phyloP scores from a whole-genome alignment of 352 stramenopile genomes.

The Pythium plurisporium region DNA sequence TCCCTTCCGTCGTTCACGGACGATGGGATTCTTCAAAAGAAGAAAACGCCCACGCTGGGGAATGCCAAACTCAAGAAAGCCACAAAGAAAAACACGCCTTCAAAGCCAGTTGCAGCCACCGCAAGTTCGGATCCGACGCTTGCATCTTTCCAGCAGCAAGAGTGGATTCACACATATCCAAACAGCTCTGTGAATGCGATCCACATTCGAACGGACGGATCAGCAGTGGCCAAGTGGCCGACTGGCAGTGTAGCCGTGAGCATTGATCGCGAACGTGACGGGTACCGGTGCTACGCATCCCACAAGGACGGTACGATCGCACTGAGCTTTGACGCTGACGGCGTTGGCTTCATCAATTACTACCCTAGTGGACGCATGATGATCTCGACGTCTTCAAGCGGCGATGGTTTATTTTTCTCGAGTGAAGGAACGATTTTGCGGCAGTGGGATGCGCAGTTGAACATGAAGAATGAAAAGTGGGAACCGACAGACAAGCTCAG shows the following conservation, averaged over 20 bases:
- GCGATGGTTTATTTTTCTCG: conserved; percentile 58
- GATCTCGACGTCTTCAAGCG: conserved; percentile 61
- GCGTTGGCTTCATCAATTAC: conserved; percentile 78
- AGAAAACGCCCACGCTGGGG: conserved; percentile 7
- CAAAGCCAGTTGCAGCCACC: neutral
- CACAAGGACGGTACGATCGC: conserved; percentile 65
- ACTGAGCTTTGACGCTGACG: conserved; percentile 57
- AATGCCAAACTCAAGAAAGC: conserved; percentile 8
- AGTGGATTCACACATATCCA: conserved; percentile 35
- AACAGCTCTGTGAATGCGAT: conserved; percentile 48
- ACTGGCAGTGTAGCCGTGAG: conserved; percentile 60
- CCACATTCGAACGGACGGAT: conserved; percentile 56
- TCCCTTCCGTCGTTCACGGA: conserved; percentile 44
- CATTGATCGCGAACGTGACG: conserved; percentile 53
- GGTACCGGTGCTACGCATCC: conserved; percentile 63
- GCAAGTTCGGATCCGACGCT: conserved; percentile 1
- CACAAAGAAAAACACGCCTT: conserved; percentile 3
- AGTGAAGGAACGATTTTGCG: conserved; percentile 39
- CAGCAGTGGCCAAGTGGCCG: conserved; percentile 62
- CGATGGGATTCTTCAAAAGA: conserved; percentile 39
- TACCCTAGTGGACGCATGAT: conserved; percentile 68
- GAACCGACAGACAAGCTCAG: conserved; percentile 28
- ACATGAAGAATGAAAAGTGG: conserved; percentile 41
- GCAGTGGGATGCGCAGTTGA: conserved; percentile 43
- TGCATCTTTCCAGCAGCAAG: conserved; percentile 30